Evolutionary conservation across 805 yeast genomes (phyloP), one percentile per base, ranked within the genome.

Genomic region (Wickerhamomyces bisporus): DNA sequence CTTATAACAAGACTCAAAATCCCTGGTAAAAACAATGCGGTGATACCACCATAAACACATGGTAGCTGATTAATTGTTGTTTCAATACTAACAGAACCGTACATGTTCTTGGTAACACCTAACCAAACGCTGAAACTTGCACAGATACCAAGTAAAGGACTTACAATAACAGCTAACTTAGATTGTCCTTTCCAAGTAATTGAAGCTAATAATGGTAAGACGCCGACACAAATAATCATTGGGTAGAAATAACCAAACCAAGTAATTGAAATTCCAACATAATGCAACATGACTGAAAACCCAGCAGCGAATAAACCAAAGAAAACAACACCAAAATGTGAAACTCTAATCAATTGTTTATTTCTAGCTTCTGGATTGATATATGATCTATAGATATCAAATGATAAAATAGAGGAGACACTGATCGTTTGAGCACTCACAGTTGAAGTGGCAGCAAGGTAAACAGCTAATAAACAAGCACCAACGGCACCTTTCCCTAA

Each of bases 371-470:
- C 32, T 11, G 69, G 70, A 16, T 64, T 62, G 37, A 65, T 47
- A 42, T 68, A 68, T 6, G 57, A 53, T 48, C 65, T 58, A 49
- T 63, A 68, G 25, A 68, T 47, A 43, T 68, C 73, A 45, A 64
- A 67, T 2, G 71, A 62, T 4, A 53, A 34, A 11, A 66, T 58
- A 1, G 70, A 61, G 0, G 70, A 61, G 39, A 66, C 58, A 4
- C 70, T 71, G 43, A 67, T 64, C 35, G 65, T 47, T 39, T 67
- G 71, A 5, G 71, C 69, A 14, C 68, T 61, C 27, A 63, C 51
- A 3, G 73, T 70, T 13, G 70, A 62, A 4, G 73, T 68, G 16
- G 62, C 70, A 21, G 71, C 57, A 69, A 66, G 61, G 48, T 65
- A 68, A 8, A 68, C 37, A 57, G 65, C 66, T 16, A 65, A 38